Percentiles rank a stretch among this genome's conserved stretches.
Evolutionary conservation across 2,329 filamentous ascomycete species (phyloP).

Genomic region (Phoma sp.): DNA sequence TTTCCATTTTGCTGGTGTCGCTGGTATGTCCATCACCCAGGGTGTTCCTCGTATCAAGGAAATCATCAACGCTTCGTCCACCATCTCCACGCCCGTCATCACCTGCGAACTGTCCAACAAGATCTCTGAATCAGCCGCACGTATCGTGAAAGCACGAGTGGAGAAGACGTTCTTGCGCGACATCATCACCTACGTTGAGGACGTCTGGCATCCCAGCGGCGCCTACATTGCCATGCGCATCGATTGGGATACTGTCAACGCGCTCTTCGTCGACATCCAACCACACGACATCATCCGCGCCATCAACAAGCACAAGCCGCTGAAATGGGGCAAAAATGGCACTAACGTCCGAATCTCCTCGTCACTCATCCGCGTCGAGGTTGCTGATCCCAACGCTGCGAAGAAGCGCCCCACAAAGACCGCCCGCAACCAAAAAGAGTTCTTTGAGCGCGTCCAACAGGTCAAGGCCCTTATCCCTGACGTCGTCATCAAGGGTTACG

Average conservation of each 20-base stretch:
- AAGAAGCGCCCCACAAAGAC: conserved; percentile 41
- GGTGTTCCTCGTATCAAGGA: conserved; percentile 99
- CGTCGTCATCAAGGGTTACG: conserved; percentile 89
- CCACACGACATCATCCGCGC: conserved; percentile 76
- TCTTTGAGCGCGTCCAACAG: conserved; percentile 81
- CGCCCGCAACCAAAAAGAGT: conserved; percentile 61
- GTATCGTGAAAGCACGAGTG: conserved; percentile 89
- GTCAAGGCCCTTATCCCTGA: conserved; percentile 81
- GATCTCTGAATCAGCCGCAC: conserved; percentile 77
- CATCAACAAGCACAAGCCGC: conserved; percentile 81
- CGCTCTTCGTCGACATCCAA: conserved; percentile 81
- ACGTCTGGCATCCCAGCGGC: conserved; percentile 81
- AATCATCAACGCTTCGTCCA: conserved; percentile 97
- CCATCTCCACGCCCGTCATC: conserved; percentile 94
- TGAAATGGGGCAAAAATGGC: conserved; percentile 75
- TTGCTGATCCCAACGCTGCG: conserved; percentile 58
- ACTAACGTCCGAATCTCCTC: conserved; percentile 56
- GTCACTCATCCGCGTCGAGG: conserved; percentile 73
- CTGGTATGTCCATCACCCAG: conserved; percentile 98
- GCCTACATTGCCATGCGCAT: conserved; percentile 83
- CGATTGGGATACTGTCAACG: conserved; percentile 78
- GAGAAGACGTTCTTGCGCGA: conserved; percentile 94
- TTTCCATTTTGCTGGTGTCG: conserved; percentile 99
- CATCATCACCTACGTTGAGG: conserved; percentile 80
- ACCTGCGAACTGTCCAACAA: conserved; percentile 83